Evolutionary conservation across 805 yeast genomes (phyloP).

Genomic region (Pichia nakasei): DNA sequence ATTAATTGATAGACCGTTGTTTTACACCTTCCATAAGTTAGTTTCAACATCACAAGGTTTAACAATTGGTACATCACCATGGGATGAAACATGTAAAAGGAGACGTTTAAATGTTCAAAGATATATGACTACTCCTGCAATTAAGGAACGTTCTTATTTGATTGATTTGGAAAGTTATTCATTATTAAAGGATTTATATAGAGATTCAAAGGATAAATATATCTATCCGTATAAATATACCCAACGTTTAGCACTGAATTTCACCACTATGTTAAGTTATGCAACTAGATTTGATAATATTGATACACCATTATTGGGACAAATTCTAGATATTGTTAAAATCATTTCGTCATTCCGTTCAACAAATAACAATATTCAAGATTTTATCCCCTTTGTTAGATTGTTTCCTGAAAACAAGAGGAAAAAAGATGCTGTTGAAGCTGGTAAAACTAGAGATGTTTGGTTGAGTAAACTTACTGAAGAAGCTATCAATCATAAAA

Average conservation of each 20-base stretch:
- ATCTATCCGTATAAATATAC: conserved; percentile 23
- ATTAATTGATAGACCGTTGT: conserved; percentile 16
- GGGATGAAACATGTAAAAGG: conserved; percentile 30
- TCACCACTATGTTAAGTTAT: conserved; percentile 31
- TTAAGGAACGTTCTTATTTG: conserved; percentile 26
- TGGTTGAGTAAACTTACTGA: conserved; percentile 25
- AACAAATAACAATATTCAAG: conserved; percentile 31
- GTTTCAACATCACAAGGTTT: conserved; percentile 27
- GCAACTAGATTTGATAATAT: conserved; percentile 30
- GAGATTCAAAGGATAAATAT: conserved; percentile 9
- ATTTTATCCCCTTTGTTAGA: conserved; percentile 29
- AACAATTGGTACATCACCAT: conserved; percentile 37
- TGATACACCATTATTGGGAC: conserved; percentile 20
- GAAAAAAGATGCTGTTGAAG: conserved; percentile 18
- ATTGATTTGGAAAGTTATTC: conserved; percentile 28
- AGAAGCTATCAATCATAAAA: conserved; percentile 16
- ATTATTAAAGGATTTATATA: conserved; percentile 23
- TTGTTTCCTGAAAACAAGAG: conserved; percentile 24
- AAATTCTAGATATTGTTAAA: conserved; percentile 25
- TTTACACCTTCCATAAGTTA: conserved; percentile 18
- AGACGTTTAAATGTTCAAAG: conserved; percentile 31
- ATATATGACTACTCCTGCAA: conserved; percentile 31
- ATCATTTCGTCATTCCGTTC: conserved; percentile 27
- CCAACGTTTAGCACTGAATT: conserved; percentile 30
- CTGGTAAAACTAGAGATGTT: conserved; percentile 23